These are phyloP conservation scores for Blastocystis sp. DNA, from an alignment of 352 stramenopile species.

Conservation along the genomic window DNA sequence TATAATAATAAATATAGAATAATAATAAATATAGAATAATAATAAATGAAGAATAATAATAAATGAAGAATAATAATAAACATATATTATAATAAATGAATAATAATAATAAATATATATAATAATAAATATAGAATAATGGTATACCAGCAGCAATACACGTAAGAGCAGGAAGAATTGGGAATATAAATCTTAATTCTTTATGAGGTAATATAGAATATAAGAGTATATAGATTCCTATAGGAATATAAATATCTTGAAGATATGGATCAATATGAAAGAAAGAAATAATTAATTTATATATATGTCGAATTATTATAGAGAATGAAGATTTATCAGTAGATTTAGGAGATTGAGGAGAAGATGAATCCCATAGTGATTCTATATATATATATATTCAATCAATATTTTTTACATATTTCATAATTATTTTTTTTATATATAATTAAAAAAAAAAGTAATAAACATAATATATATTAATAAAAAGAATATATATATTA, in stretches of 20 bases:
- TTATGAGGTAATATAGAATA: slow-evolving; percentile 91
- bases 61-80: no score
- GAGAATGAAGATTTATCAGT: not conserved
- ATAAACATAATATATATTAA: no score
- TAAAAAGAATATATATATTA: no score
- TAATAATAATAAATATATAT: no score
- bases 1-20: no score
- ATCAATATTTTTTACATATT: no score
- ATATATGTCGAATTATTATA: not conserved
- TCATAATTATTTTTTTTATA: not conserved
- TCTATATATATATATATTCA: no score
- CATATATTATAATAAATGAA: no score
- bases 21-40: no score
- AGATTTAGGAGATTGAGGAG: slow-evolving; percentile 13
- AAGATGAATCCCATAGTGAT: not conserved
- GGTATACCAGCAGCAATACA: slow-evolving; percentile 19
- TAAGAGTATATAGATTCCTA: slow-evolving; percentile 63
- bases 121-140: no score
- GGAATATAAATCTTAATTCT: slow-evolving; percentile 56
- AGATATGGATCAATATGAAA: slow-evolving; percentile 15
- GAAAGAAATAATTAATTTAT: not conserved
- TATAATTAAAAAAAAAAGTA: not conserved
- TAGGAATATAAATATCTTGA: slow-evolving; percentile 17
- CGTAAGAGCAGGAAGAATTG: slow-evolving; percentile 19
- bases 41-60: no score